Base-by-base conservation (phyloP, 2,329 filamentous ascomycete species). In the Zarea fungicola region DNA sequence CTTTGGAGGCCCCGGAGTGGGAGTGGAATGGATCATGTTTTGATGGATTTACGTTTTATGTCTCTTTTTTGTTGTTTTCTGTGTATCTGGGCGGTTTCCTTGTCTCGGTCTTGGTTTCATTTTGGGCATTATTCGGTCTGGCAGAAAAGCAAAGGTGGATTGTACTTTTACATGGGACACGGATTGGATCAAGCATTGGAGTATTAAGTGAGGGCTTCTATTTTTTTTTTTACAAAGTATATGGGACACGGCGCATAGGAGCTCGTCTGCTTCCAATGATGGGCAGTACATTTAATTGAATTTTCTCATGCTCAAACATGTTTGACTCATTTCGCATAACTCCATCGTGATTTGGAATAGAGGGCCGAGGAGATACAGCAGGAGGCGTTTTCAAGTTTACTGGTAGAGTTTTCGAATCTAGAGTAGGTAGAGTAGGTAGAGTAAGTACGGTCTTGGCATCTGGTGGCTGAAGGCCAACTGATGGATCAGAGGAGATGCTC, bases 21-120 rank as follows among this genome's bases (percentile, higher is more conserved):
- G 82, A 39, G 77, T 82, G 18, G 80, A 84, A 65, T 83, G 80
- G 80, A 83, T 83, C 60, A 83, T 84, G 78, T 80, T 83, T 63
- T 84, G 66, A 74, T 31, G 18, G 18, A 14, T 36, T 28, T 19
- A 31, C 25, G 39, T 26, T 35, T 39, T 14, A 5, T 23, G 34
- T 19, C 26, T 26, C 14, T 31, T 56, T 54, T 36, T 34, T 55
- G 51, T 18, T 31, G 57, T 54, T 36, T 34, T 55, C 51, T 39
- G 47, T 54, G 39, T 49, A 50, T 44, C 31, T 40, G 56, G 42
- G 51, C 43, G 40, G 45, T 46, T 53, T 45, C 34, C n/a, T 18
- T 5, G 23, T 21, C 22, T 28, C 19, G 22, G 21, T 36, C 4
- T 31, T 28, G 26, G 6, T 44, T 44, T 36, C 22, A 22, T 37